Evolutionary conservation across 768 basidiomycete genomes (phyloP).

Genomic region (Phlebiopsis flavidoalba): DNA sequence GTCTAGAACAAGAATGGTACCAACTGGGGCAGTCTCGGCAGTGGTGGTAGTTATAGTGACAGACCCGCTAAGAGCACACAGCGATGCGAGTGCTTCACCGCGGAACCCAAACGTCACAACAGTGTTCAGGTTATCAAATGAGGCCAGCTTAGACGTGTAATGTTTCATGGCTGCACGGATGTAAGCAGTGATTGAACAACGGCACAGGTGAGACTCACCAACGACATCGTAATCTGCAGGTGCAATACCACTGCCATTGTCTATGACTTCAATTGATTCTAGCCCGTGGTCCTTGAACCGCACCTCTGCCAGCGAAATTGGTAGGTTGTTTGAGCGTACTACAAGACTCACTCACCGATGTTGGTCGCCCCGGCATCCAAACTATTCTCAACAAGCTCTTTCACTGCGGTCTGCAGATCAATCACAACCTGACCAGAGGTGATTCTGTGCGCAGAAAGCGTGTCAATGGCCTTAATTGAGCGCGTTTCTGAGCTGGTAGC

Average conservation of each 20-base stretch:
- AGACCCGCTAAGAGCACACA: conserved; percentile 76
- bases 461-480: conserved; percentile 62
- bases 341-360: conserved; percentile 53
- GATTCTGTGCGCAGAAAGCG: conserved; percentile 76
- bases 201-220: conserved; percentile 42
- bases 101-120: conserved; percentile 90
- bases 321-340: background rate
- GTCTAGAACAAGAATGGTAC: conserved; percentile 72
- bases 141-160: conserved; percentile 85
- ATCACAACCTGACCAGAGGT: conserved; percentile 95
- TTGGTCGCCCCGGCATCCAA: conserved; percentile 87
- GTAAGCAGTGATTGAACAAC: background rate
- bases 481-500: background rate
- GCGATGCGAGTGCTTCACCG: conserved; percentile 91
- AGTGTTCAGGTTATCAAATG: conserved; percentile 65
- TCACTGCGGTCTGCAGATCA: conserved; percentile 89
- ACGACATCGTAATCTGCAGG: conserved; percentile 72
- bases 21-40: conserved; percentile 66
- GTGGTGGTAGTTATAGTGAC: conserved; percentile 76
- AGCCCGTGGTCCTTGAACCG: conserved; percentile 86
- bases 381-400: conserved; percentile 95
- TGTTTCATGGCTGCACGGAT: conserved; percentile 70
- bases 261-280: conserved; percentile 78
- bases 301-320: conserved; percentile 54
- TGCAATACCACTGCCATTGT: conserved; percentile 87